Evolutionary conservation across 768 basidiomycete species (phyloP), one percentile per base, ranked within the genome.

Genomic region (Lactifluus subvellereus): DNA sequence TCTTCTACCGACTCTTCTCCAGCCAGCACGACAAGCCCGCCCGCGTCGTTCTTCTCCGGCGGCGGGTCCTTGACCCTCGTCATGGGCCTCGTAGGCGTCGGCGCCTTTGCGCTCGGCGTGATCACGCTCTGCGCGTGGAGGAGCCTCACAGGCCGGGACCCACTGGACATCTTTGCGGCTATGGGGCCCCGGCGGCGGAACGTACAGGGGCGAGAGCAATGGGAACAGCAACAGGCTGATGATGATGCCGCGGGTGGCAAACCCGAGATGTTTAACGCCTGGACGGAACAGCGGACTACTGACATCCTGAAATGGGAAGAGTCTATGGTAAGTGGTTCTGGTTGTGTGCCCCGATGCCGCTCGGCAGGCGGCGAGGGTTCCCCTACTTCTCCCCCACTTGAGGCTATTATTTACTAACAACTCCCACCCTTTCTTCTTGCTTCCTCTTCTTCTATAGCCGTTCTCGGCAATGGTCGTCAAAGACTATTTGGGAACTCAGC

Each of bases 251-350:
- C 13, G 14, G 6, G 32, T 14, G 37, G 54, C 35, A 62, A 54
- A 43, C 67, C 67, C 1, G 35, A 55, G 55, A 52, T 68, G 40
- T 67, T 56, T 45, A 59, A 66, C 4, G 66, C 59, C 14, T 66
- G 65, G 65, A 57, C 43, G 22, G 59, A 47, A 7, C 35, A 37
- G 11, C 32, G 48, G 45, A 43, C 48, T 0, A 14, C 20, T 2
- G 55, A 51, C 3, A 43, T 35, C 0, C 8, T 49, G 30, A 59
- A 33, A 49, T 67, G 67, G 67, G 57, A 35, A 43, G 32, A 47
- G 7, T 42, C 58, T 4, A 32, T 53, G 54, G 67, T 66, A 51
- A 35, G 64, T 55, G 35, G 3, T 37, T n/a, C 2, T 8, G 1
- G 11, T 48, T 18, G 13, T 40, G 4, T 40, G 4, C 13, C 9